phyloP scores from a whole-genome alignment of 345 rosid species.

The Brassica napus region Da-Ae NC_063441.1:22501001-22501500 shows the following conservation, averaged over 20 bases:
- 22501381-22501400: not conserved
- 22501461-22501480: conserved; percentile 5
- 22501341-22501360: not conserved
- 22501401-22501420: too few relatives aligned
- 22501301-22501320: not conserved
- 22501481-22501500: not conserved
- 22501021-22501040: conserved; percentile 52
- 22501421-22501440: not conserved
- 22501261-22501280: not conserved
- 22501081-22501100: conserved; percentile 50
- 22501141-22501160: conserved; percentile 83
- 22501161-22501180: conserved; percentile 49
- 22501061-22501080: conserved; percentile 53
- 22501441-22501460: not conserved
- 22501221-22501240: not conserved
- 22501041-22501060: conserved; percentile 74
- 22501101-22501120: conserved; percentile 46
- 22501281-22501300: not conserved
- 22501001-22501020: conserved; percentile 68
- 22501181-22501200: not conserved
- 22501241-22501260: not conserved
- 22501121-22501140: conserved; percentile 71
- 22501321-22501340: not conserved
- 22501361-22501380: not conserved
- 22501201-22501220: not conserved